Evolutionary conservation across 2,329 filamentous ascomycete species (phyloP), one percentile per base, ranked within the genome.

Genomic region (Fusarium lateritium): DNA sequence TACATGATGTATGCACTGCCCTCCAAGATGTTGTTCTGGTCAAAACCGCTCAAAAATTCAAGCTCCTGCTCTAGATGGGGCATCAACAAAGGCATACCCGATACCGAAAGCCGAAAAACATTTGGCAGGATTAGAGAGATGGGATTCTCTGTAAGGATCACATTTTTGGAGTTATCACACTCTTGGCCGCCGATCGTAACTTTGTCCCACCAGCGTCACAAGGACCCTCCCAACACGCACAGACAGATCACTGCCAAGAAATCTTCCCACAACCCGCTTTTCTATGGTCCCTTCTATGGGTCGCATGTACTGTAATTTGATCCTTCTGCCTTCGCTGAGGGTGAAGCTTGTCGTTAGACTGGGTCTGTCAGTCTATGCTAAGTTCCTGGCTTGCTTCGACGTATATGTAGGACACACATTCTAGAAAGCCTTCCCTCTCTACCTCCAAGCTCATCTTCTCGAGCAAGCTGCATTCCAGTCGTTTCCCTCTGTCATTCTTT

Each of bases 171-270:
- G 22, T 26, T 19, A 6, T 24, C 10, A 19, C n/a, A 53, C 21
- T 56, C 46, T 42, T 26, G 54, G 45, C 36, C 34, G 46, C 26
- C 54, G 46, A 57, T 57, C 54, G 11, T 5, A 54, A 54, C 54
- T 43, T 54, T 8, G 14, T 26, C 26, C 26, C 36, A 34, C 52
- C n/a, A 31, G 28, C 10, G 28, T 31, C 28, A 28, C 26, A 31
- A 13, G 28, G 28, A 31, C 10, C 28, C 28, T 31, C 28, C 26
- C 28, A 31, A 10, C 10, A 11, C n/a, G 42, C 51, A 54, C 31
- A 49, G 21, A 28, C 31, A 36, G 17, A 14, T 36, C 31, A 28
- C 28, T 49, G 42, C 31, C 42, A 54, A 54, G 51, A 26, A 26
- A 49, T 34, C 42, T 36, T 26, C 13, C 13, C 26, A 14, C 14